These are phyloP conservation scores for Thalassiosira livingstoniorum DNA, from an alignment of 352 stramenopile genomes.

Conservation along the genomic window DNA sequence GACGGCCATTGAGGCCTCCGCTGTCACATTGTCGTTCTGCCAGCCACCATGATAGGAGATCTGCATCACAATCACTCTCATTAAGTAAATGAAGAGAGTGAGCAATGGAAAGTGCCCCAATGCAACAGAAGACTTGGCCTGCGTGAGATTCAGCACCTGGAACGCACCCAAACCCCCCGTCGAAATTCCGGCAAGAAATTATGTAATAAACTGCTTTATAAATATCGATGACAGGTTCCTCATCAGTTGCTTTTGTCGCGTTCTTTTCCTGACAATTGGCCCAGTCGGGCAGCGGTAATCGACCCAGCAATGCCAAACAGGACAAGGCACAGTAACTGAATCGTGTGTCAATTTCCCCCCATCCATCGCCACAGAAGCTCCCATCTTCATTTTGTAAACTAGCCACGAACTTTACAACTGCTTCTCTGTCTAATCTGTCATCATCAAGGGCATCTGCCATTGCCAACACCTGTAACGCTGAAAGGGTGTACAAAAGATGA, in stretches of 20 bases:
- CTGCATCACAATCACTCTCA: constrained; percentile 74
- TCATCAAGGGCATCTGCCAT: constrained; percentile 89
- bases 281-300: constrained; percentile 73
- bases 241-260: constrained; percentile 19
- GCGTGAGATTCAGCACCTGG: constrained; percentile 96
- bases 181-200: constrained; percentile 96
- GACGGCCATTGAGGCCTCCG: constrained; percentile 94
- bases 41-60: constrained; percentile 96
- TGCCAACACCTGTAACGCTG: constrained; percentile 96
- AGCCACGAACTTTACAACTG: constrained; percentile 84
- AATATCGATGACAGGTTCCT: constrained; percentile 87
- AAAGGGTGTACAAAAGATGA: constrained; percentile 97
- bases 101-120: constrained; percentile 94
- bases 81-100: constrained; percentile 79
- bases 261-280: constrained; percentile 18
- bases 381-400: constrained; percentile 95
- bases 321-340: constrained; percentile 99
- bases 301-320: constrained; percentile 92
- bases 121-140: constrained; percentile 97
- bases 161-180: constrained; percentile 89
- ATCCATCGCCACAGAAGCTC: constrained; percentile 96
- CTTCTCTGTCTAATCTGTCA: constrained; percentile 54
- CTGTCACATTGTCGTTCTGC: constrained; percentile 97
- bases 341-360: constrained; percentile 98
- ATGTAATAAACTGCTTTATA: constrained; percentile 93